Evolutionary conservation across 495 filamentous ascomycete genomes (phyloP).

Genomic region (Penicillium malachiteum): DNA sequence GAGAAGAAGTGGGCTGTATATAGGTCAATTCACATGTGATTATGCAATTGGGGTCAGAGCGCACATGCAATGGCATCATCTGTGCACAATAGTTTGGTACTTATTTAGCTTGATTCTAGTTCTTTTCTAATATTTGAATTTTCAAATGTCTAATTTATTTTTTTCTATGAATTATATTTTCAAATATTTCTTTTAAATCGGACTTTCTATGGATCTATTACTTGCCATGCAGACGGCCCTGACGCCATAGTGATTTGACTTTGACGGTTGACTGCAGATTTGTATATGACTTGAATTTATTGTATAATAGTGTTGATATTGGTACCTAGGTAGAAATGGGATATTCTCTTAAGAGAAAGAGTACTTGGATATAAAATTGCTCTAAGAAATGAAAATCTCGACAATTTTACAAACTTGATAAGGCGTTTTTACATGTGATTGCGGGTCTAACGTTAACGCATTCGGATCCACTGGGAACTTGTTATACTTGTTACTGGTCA

Average conservation of each 20-base stretch:
- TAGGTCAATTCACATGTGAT: conserved; percentile 29
- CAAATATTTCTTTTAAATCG: background rate
- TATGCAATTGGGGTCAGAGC: conserved; percentile 26
- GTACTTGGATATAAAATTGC: too few relatives aligned
- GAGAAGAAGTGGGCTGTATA: conserved; percentile 18
- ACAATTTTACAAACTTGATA: conserved; percentile 14
- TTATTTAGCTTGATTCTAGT: background rate
- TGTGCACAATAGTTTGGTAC: background rate
- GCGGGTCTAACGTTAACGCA: conserved; percentile 35
- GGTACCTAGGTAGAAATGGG: too few relatives aligned
- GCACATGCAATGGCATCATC: conserved; percentile 20
- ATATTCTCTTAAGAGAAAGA: too few relatives aligned
- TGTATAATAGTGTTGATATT: too few relatives aligned
- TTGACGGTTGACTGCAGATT: background rate
- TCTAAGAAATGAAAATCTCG: background rate
- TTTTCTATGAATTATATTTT: background rate
- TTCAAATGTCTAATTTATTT: background rate
- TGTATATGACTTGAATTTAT: too few relatives aligned
- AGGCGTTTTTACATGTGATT: conserved; percentile 38
- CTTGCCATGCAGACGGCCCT: conserved; percentile 1
- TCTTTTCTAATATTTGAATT: conserved; percentile 5
- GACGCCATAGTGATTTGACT: conserved; percentile 11
- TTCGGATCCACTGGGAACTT: conserved; percentile 9
- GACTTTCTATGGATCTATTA: background rate
- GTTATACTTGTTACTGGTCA: background rate